Base-by-base conservation (phyloP, 2,329 filamentous ascomycete species). In the Colletotrichum sp. region DNA sequence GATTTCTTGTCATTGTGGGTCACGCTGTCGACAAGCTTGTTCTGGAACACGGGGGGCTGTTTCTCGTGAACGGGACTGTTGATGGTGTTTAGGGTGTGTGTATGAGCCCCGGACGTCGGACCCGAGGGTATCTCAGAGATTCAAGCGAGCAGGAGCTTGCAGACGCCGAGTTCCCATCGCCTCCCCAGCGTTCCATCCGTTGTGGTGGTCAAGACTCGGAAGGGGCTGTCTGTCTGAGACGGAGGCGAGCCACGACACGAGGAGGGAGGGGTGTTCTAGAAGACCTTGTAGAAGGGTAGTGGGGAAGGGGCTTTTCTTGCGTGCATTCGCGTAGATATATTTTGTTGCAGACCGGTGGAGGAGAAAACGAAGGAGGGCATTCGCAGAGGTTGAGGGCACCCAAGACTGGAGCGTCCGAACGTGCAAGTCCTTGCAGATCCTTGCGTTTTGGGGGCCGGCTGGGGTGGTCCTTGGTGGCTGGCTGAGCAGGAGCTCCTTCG, bases 291-390 rank as follows among this genome's bases (percentile, higher is more conserved):
- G 34, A 76, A 69, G 59, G 21, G 13, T 24, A 24, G 64, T 73
- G 70, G 70, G n/a, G 57, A 76, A 76, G 70, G 73, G 71, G 64
- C 12, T 28, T 65, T 55, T 39, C 55, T 64, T n/a, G 26, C 32
- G 65, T 69, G 73, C 73, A 59, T 69, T 68, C 70, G 71, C 64
- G 44, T 60, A 73, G 64, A 65, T 69, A 49, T 73, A 68, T 28
- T 62, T 15, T 63, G 69, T 72, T 44, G 26, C 73, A 76, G 63
- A 60, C n/a, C 18, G 28, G 69, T 76, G 73, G 73, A 63, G 73
- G 72, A 72, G 21, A 16, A 68, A 57, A 57, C 55, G 69, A 68
- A 72, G 21, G 30, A 68, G 30, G 49, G 24, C 28, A 60, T 44
- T 57, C 52, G 52, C 63, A 62, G 26, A 44, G 52, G 57, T 64